phyloP scores from a whole-genome alignment of 306 rosid species.

The Inga leiocalycina region DNA sequence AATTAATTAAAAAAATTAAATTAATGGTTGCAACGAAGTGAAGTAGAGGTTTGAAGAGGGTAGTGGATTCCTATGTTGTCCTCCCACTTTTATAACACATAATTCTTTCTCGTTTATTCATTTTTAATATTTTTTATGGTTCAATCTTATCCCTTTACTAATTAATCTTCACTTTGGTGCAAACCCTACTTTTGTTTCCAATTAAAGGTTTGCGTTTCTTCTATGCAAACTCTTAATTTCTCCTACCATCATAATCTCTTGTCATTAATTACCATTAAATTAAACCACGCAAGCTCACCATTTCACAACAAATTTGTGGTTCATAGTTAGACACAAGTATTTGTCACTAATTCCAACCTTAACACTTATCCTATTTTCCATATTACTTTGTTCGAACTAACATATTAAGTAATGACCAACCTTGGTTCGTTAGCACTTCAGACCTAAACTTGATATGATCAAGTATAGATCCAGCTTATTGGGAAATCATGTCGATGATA shows the following conservation, averaged over 20 bases:
- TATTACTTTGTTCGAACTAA: not conserved
- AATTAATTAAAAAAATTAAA: not conserved
- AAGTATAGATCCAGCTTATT: not conserved
- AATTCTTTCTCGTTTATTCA: constrained; percentile 24
- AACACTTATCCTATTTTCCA: not conserved
- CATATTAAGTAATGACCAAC: not conserved
- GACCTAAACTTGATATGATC: not conserved
- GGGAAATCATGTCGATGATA: not conserved
- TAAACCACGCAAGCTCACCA: constrained; percentile 10
- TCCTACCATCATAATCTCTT: not conserved
- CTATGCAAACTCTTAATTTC: not conserved
- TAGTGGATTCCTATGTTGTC: constrained; percentile 43
- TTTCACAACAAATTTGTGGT: constrained; percentile 24
- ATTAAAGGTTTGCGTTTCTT: not conserved
- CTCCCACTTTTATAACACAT: constrained; percentile 45
- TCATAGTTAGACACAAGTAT: constrained; percentile 11
- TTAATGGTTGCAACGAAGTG: not conserved
- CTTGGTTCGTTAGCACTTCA: not conserved
- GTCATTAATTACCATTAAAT: not conserved
- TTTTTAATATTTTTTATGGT: not conserved
- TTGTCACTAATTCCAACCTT: constrained; percentile 19
- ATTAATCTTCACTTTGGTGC: not conserved
- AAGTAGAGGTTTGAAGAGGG: not conserved
- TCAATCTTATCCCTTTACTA: not conserved
- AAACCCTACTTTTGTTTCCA: not conserved